Evolutionary conservation across 345 rosid species (phyloP).

Genomic region (Turritis glabra): DNA sequence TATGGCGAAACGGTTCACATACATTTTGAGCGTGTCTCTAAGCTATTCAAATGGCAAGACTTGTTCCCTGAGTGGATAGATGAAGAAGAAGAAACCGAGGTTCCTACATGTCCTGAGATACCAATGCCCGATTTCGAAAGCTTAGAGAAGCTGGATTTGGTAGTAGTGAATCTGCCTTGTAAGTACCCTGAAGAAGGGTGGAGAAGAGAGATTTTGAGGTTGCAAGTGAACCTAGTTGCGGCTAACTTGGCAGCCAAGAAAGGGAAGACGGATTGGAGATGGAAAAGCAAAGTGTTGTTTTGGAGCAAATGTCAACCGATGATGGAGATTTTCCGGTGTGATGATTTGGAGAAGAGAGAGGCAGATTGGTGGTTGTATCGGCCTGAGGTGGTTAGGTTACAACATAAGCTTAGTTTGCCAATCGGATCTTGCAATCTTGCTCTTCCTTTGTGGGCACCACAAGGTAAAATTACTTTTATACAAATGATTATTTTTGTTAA

Average conservation of each 20-base stretch:
- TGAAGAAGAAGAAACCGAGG: conserved; percentile 82
- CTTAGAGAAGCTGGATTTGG: conserved; percentile 57
- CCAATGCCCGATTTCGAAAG: conserved; percentile 71
- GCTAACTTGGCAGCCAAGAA: conserved; percentile 68
- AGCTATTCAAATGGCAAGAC: conserved; percentile 66
- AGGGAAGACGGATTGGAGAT: conserved; percentile 56
- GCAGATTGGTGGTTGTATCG: conserved; percentile 86
- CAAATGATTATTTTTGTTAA: background rate
- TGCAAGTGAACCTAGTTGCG: conserved; percentile 72
- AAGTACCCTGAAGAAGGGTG: conserved; percentile 75
- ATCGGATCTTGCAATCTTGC: conserved; percentile 81
- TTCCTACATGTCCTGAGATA: conserved; percentile 72
- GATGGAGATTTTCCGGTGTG: conserved; percentile 83
- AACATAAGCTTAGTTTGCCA: conserved; percentile 74
- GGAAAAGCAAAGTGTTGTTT: conserved; percentile 69
- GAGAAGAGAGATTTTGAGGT: conserved; percentile 79
- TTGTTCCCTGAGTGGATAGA: conserved; percentile 97
- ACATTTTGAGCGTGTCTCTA: conserved; percentile 57
- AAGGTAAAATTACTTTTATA: conserved; percentile 56
- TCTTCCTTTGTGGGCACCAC: conserved; percentile 80
- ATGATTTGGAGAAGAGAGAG: conserved; percentile 70
- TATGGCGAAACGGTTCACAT: conserved; percentile 58
- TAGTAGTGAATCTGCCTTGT: conserved; percentile 83
- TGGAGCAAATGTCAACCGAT: conserved; percentile 88
- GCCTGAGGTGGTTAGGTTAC: conserved; percentile 59